Evolutionary conservation across 2,329 filamentous ascomycete genomes (phyloP).

Genomic region (Penicillium corylophilum): DNA sequence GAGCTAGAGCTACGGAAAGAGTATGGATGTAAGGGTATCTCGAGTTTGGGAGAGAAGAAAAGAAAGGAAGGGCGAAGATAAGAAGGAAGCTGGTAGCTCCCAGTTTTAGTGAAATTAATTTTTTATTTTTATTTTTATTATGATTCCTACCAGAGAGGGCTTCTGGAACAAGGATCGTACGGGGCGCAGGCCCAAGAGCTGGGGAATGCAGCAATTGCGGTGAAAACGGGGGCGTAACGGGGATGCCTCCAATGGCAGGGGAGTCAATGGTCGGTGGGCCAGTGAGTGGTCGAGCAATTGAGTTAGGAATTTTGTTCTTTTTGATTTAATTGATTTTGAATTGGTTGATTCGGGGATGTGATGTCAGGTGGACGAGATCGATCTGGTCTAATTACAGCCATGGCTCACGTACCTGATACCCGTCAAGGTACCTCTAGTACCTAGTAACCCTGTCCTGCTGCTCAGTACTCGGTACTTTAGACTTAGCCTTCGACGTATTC

Average conservation of each 20-base stretch:
- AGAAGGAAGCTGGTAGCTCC: background rate
- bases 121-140: background rate
- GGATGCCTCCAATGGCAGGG: background rate
- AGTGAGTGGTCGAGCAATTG: conserved; percentile 1
- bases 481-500: background rate
- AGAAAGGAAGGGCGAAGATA: background rate
- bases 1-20: background rate
- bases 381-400: background rate
- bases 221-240: background rate
- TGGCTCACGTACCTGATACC: background rate
- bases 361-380: conserved; percentile 5
- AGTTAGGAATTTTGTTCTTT: background rate
- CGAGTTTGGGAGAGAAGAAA: background rate
- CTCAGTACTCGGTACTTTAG: background rate
- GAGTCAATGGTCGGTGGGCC: background rate
- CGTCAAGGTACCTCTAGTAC: background rate
- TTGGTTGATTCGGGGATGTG: background rate
- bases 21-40: background rate
- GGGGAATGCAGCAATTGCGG: conserved; percentile 11
- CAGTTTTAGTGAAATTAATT: too few relatives aligned
- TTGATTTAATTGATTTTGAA: background rate
- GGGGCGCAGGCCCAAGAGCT: background rate
- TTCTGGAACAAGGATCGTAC: conserved; percentile 1
- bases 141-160: background rate
- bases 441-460: too few relatives aligned